Evolutionary conservation across 2,329 filamentous ascomycete genomes (phyloP), one percentile per base, ranked within the genome.

Genomic region (Pyrenochaeta sp.): DNA sequence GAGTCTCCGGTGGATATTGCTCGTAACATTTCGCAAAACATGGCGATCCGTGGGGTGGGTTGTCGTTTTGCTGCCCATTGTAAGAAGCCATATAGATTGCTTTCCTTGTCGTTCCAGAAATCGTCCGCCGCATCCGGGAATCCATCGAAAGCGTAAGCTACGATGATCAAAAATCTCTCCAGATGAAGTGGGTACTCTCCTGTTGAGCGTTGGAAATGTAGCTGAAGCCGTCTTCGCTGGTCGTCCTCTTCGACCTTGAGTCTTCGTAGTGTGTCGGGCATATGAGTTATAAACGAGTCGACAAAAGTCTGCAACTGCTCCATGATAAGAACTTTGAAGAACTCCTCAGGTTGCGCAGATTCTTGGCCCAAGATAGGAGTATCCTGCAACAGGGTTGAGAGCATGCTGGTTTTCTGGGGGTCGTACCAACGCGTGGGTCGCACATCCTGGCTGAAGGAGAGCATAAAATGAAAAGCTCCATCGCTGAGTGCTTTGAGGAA

Each of bases 11-110:
- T 87, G 0, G 95, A 91, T 42, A 99, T 88, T 1, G 93, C 90
- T 68, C 92, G 90, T 14, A 99, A 81, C 87, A 99, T 94, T 72
- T 98, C 94, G 75, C 95, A 99, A 66, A 98, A 99, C 11, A 94
- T 93, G 56, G 92, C 95, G 54, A 96, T 93, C 20, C 97, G 84
- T n/a, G 95, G 95, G 0, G 96, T 97, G 0, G 96, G 97, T 56
- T 96, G 92, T 66, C 95, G 85, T 64, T 92, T 89, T 3, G 95
- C 97, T n/a, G 93, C 91, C 95, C 95, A 99, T 60, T 96, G 91
- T 72, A 99, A 83, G 72, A 99, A 99, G 0, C 95, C 95, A 58
- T 93, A 91, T 29, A 99, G 81, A 64, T 97, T 97, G 69, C 92
- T 92, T 67, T 99, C 95, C 1, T 90, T 87, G 69, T 97, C 93